phyloP scores from a whole-genome alignment of 2,329 filamentous ascomycete genomes.

The Pseudogymnoascus sp. region DNA sequence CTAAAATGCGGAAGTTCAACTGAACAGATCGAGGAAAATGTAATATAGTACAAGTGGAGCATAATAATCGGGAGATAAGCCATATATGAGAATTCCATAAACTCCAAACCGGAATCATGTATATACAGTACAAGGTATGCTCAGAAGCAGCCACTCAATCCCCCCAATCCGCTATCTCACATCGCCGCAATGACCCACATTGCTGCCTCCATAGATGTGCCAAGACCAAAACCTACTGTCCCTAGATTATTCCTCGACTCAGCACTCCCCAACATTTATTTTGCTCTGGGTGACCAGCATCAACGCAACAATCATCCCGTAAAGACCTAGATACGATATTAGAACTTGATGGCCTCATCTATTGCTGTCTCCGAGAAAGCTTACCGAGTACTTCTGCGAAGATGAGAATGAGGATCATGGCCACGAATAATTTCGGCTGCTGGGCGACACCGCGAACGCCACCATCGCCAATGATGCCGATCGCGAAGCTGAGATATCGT shows the following conservation, averaged over 20 bases:
- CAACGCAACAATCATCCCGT: constrained; percentile 93
- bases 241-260: not conserved
- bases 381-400: constrained; percentile 75
- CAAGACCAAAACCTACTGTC: no score
- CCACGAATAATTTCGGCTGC: constrained; percentile 61
- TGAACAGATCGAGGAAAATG: not conserved
- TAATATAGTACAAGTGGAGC: not conserved
- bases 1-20: not conserved
- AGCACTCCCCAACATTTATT: constrained; percentile 40
- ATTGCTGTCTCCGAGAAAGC: not conserved
- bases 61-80: not conserved
- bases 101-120: not conserved
- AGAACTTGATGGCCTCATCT: not conserved
- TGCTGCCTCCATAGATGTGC: not conserved
- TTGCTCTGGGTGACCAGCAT: constrained; percentile 93
- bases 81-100: not conserved
- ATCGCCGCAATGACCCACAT: not conserved
- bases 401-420: constrained; percentile 76
- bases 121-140: not conserved
- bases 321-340: constrained; percentile 61
- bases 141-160: not conserved
- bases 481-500: constrained; percentile 53
- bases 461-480: constrained; percentile 79
- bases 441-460: constrained; percentile 76
- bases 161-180: not conserved